Evolutionary conservation across 257 asterid species (phyloP).

Genomic region (Henckelia pumila): DNA sequence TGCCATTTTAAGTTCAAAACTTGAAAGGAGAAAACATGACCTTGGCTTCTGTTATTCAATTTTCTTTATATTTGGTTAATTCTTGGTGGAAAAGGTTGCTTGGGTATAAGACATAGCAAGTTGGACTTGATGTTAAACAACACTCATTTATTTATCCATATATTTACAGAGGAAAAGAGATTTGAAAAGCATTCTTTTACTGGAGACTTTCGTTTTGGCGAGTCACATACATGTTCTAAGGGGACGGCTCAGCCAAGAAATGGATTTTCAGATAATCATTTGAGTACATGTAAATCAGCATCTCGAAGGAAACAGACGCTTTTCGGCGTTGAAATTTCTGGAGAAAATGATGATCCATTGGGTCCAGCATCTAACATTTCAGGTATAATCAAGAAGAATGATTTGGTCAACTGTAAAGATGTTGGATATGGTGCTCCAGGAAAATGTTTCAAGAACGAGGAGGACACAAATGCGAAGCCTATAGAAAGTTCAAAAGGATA

Average conservation of each 20-base stretch:
- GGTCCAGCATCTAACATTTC: constrained; percentile 18
- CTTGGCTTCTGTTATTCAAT: neutral
- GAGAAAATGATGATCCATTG: constrained; percentile 34
- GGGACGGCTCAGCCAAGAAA: constrained; percentile 30
- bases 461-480: constrained; percentile 22
- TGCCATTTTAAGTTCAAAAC: neutral
- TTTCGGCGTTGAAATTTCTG: constrained; percentile 69
- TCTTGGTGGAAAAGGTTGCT: neutral
- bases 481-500: constrained; percentile 20
- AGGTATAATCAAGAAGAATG: constrained; percentile 9
- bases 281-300: constrained; percentile 32
- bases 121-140: neutral
- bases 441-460: constrained; percentile 22
- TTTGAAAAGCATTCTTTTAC: constrained; percentile 26
- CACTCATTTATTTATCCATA: neutral
- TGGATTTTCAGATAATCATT: constrained; percentile 24
- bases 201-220: constrained; percentile 26
- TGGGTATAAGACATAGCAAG: neutral
- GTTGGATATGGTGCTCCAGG: constrained; percentile 12
- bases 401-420: neutral
- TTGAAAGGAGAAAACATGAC: no score
- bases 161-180: constrained; percentile 38
- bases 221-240: constrained; percentile 25
- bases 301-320: constrained; percentile 43
- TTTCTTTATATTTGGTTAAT: neutral